Evolutionary conservation across 805 yeast species (phyloP).

Genomic region (Myxozyma udenii): DNA sequence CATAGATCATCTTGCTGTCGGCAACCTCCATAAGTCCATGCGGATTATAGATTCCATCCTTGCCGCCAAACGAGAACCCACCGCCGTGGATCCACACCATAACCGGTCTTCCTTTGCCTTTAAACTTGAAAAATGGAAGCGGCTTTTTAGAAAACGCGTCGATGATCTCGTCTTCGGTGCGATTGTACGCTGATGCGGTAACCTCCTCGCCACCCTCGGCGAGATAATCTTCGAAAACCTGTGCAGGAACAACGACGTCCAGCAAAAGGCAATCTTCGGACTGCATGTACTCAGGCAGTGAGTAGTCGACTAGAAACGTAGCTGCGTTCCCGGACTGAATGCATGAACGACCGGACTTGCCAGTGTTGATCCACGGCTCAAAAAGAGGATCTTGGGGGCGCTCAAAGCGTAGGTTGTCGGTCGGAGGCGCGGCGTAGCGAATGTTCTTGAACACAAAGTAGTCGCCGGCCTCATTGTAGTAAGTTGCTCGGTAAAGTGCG

Average conservation of each 20-base stretch:
- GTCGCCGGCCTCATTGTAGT: constrained; percentile 11
- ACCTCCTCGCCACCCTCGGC: too few species aligned
- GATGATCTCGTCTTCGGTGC: too few species aligned
- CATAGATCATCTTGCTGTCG: constrained; percentile 18
- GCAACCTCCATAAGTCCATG: constrained; percentile 18
- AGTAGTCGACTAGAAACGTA: constrained; percentile 7
- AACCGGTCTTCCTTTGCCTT: too few species aligned
- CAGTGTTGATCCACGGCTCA: constrained; percentile 18
- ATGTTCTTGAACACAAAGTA: constrained; percentile 20
- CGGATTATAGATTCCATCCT: constrained; percentile 23
- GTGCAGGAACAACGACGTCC: constrained; percentile 27
- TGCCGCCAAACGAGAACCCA: constrained; percentile 25
- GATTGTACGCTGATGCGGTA: too few species aligned
- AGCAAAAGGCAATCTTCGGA: constrained; percentile 28
- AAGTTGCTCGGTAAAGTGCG: constrained; percentile 24
- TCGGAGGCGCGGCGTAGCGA: constrained; percentile 30
- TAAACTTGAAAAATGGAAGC: too few species aligned
- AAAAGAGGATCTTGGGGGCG: constrained; percentile 20
- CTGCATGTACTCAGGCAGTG: constrained; percentile 3
- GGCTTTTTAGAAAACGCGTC: too few species aligned
- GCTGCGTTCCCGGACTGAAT: constrained; percentile 16
- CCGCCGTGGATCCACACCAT: constrained; percentile 31
- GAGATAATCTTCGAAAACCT: too few species aligned
- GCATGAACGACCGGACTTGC: constrained; percentile 20
- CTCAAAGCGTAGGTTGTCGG: constrained; percentile 23